Conservation (phyloP, 2,329 filamentous ascomycete species). For the Fusarium palustre region DNA sequence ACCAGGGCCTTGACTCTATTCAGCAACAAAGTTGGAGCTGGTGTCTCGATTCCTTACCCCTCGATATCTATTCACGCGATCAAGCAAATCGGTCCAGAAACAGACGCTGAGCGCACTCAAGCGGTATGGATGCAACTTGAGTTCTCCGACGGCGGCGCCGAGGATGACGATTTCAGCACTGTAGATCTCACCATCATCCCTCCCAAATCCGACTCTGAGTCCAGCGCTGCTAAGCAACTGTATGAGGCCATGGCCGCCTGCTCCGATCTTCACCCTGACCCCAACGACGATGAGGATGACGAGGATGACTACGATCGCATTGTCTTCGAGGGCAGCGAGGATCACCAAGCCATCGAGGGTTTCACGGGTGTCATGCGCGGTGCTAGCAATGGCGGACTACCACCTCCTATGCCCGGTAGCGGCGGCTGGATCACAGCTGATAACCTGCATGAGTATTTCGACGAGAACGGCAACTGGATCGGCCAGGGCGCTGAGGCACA, state of each 20-base stretch:
- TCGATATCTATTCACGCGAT: conserved; percentile 80
- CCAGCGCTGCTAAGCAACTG: conserved; percentile 56
- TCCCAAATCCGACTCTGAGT: conserved; percentile 42
- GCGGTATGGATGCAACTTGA: conserved; percentile 77
- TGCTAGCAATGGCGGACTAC: conserved; percentile 62
- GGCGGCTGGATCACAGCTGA: conserved; percentile 91
- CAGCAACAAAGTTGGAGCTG: conserved; percentile 66
- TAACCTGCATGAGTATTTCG: conserved; percentile 87
- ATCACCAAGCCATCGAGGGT: conserved; percentile 67
- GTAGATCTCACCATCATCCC: conserved; percentile 77
- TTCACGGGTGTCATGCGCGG: conserved; percentile 67
- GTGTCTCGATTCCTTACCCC: conserved; percentile 78
- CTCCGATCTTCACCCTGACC: conserved; percentile 81
- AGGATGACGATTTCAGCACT: conserved; percentile 73
- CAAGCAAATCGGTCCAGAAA: conserved; percentile 64
- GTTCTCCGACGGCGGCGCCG: conserved; percentile 67
- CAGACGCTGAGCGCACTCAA: conserved; percentile 55
- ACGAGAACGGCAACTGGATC: conserved; percentile 84
- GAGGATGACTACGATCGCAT: conserved; percentile 67
- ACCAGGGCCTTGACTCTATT: conserved; percentile 69
- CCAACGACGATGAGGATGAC: conserved; percentile 67
- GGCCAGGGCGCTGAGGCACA: conserved; percentile 52
- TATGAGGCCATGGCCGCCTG: conserved; percentile 79
- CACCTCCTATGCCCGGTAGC: conserved; percentile 78
- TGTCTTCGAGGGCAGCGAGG: conserved; percentile 64